Percentiles rank a stretch among this genome's conserved stretches.
These are phyloP conservation scores for Trametes polyzona DNA, from an alignment of 1,284 basidiomycete species.

Conservation along the genomic window DNA sequence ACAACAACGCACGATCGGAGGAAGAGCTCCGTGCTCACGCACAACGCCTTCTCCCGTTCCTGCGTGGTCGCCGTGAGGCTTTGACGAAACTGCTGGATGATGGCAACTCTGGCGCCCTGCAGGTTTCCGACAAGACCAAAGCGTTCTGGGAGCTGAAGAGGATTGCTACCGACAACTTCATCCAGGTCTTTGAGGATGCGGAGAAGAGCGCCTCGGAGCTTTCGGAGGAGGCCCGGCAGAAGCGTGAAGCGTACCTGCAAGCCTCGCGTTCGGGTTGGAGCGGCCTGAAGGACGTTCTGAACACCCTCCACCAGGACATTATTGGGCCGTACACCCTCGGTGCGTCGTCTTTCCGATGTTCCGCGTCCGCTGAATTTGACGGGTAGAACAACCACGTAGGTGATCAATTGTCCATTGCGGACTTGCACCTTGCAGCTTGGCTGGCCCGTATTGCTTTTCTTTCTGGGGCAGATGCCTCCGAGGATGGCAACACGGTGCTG, in stretches of 20 bases:
- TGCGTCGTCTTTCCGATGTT: too few species aligned
- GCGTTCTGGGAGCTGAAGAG: conserved; percentile 60
- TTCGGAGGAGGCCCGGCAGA: conserved; percentile 33
- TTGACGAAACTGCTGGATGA: conserved; percentile 59
- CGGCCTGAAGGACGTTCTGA: conserved; percentile 48
- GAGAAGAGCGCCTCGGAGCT: conserved; percentile 46
- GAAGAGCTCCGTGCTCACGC: conserved; percentile 47
- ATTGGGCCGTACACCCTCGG: conserved; percentile 77
- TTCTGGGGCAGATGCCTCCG: conserved; percentile 51
- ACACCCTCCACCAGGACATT: conserved; percentile 58
- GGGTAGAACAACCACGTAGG: too few species aligned
- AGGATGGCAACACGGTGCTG: conserved; percentile 54
- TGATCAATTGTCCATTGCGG: conserved; percentile 79
- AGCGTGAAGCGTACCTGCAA: conserved; percentile 41
- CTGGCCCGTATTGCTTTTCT: conserved; percentile 64
- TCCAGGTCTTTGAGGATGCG: conserved; percentile 50
- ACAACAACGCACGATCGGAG: conserved; percentile 56
- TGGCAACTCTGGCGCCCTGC: conserved; percentile 48
- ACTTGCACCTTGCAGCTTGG: conserved; percentile 83
- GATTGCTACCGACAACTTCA: conserved; percentile 46
- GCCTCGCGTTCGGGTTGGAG: conserved; percentile 47
- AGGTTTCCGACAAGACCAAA: conserved; percentile 64
- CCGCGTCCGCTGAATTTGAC: too few species aligned
- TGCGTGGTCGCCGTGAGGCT: conserved; percentile 55
- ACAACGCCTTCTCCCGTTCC: conserved; percentile 43